Evolutionary conservation across 176 grass and related monocot genomes (phyloP), one percentile per base, ranked within the genome.

Genomic region (Zoysia japonica): DNA sequence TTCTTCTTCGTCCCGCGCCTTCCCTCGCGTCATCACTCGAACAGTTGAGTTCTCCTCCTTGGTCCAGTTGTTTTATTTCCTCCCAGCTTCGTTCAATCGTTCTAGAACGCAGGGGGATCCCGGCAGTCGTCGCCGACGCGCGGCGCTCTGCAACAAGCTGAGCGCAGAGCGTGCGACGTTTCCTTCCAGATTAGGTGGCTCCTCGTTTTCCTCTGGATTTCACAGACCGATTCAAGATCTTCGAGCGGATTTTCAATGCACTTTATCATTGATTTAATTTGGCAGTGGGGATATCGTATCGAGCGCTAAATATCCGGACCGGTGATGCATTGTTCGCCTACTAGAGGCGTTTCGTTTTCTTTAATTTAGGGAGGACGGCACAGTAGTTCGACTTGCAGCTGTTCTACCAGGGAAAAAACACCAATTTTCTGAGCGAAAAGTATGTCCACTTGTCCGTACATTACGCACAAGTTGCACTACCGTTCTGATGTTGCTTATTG

Each of bases 301-400:
- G 14, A 3, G 39, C 6, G 65, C 54, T 79, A 74, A 16, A 17
- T 41, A 45, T 78, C 76, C 4, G 70, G 15, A 28, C 28, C 28
- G 70, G 15, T 80, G 77, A 85, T 77, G 82, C 78, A 89, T 85
- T 72, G 72, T 67, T 74, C 75, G 50, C 67, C 59, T 78, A 59
- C 66, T 52, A n/a, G 12, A 5, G 2, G 72, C 41, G 53, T 51
- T 67, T 75, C 28, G 28, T 28, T 67, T 75, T 80, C 59, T 67
- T 61, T 75, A 38, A 6, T n/a, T 75, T 69, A 28, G 28, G 28
- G 28, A 6, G 44, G 44, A 19, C 65, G 62, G 48, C 76, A 52
- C 81, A 86, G 28, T 28, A 28, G 28, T 28, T 28, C 28, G 28
- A 86, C 51, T 69, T 86, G 77, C 51, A 16, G 38, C 43, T 13